Evolutionary conservation across 2,329 filamentous ascomycete genomes (phyloP).

Genomic region (Calonectria hongkongensis): DNA sequence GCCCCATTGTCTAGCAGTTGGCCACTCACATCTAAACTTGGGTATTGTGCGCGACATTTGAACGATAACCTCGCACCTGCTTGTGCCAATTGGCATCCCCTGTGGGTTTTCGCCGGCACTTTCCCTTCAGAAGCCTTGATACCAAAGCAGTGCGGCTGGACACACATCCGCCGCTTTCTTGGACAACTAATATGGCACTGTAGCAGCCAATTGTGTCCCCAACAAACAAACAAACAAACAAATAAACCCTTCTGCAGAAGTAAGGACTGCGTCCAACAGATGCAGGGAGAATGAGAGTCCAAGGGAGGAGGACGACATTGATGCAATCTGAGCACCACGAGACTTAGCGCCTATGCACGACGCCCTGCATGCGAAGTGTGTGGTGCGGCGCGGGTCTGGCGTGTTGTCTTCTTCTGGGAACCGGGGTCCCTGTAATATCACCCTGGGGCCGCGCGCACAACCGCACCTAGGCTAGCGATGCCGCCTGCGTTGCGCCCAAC

Average conservation of each 20-base stretch:
- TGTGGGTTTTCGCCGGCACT: background rate
- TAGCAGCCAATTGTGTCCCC: background rate
- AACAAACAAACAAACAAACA: background rate
- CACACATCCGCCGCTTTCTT: background rate
- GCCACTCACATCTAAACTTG: constrained; percentile 3
- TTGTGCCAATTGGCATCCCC: background rate
- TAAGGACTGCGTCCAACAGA: constrained; percentile 6
- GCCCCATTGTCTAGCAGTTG: constrained; percentile 11
- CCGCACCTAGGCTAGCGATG: constrained; percentile 39
- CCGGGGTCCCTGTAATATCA: constrained; percentile 47
- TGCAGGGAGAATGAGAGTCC: constrained; percentile 19
- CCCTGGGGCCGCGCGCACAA: constrained; percentile 38
- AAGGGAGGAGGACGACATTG: constrained; percentile 40
- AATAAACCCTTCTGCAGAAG: background rate
- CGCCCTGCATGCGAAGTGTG: constrained; percentile 53
- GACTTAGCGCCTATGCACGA: constrained; percentile 58
- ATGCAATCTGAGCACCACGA: constrained; percentile 53
- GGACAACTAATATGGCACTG: background rate
- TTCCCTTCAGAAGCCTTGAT: constrained; percentile 4
- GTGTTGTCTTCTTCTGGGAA: constrained; percentile 45
- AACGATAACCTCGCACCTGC: background rate
- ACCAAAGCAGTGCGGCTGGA: background rate
- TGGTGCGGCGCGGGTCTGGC: constrained; percentile 51
- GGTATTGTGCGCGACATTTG: background rate
- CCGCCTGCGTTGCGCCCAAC: constrained; percentile 38